Evolutionary conservation across 1,284 basidiomycete genomes (phyloP), one percentile per base, ranked within the genome.

Genomic region (Ustanciosporium gigantosporum): DNA sequence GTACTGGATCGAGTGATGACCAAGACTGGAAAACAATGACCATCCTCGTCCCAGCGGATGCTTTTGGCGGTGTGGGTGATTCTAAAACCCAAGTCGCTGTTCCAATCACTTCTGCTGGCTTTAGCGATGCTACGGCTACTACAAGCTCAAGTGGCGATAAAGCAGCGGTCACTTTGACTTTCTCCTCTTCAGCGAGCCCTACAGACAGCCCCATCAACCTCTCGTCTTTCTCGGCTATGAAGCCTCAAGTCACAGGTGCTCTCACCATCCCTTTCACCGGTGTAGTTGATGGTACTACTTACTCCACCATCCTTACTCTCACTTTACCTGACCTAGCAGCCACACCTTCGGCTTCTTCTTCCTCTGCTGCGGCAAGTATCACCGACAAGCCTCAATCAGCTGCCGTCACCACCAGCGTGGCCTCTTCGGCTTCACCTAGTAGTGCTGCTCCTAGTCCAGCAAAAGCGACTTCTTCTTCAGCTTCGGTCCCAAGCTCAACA

Each of bases 11-110:
- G n/a, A n/a, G n/a, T n/a, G 36, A 34, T 13, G 36, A 22, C n/a
- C n/a, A n/a, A 4, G 55, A 53, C 4, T 62, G 58, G 58, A 46
- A 47, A 36, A 62, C 58, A n/a, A 62, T 62, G 58, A 56, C 52
- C 5, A 62, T 62, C 45, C 31, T 62, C 1, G 58, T 62, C 1
- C 51, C 58, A 3, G 58, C 58, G 7, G 52, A 41, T 8, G 58
- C 58, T 1, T 61, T 61, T 23, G 46, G 50, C 21, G 51, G 49
- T 11, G 31, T n/a, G n/a, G n/a, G n/a, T n/a, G n/a, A n/a, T n/a
- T n/a, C n/a, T n/a, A n/a, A n/a, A n/a, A n/a, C n/a, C n/a, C n/a
- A n/a, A n/a, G n/a, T n/a, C n/a, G n/a, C n/a, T n/a, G n/a, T n/a
- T n/a, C n/a, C n/a, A n/a, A n/a, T n/a, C n/a, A n/a, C n/a, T n/a